These are phyloP conservation scores for Diaporthe ampelina DNA, from an alignment of 2,329 filamentous ascomycete species.

Conservation along the genomic window DNA sequence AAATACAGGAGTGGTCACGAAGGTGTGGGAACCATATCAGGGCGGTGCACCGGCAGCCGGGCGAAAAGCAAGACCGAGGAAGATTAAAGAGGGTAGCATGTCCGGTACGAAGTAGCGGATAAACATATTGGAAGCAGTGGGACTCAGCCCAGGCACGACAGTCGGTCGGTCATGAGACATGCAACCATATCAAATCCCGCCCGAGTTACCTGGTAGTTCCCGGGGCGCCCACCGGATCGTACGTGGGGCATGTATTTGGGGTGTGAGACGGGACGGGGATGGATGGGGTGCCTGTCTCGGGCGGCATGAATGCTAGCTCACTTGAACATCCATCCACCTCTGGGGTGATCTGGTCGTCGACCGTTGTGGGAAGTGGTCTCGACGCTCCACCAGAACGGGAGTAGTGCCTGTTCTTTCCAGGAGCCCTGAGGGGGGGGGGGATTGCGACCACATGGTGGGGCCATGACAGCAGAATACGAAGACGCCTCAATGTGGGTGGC, in stretches of 20 bases:
- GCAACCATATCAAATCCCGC: background rate
- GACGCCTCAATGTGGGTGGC: background rate
- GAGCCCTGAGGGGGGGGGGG: conserved; percentile 6
- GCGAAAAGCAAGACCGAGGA: conserved; percentile 5
- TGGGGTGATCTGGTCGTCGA: background rate
- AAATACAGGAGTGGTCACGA: background rate
- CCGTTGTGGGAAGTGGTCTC: background rate
- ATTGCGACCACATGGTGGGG: conserved; percentile 11
- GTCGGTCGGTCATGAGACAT: background rate
- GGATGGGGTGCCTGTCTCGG: background rate
- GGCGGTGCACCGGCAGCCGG: conserved; percentile 12
- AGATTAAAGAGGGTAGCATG: background rate
- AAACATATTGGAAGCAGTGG: conserved; percentile 16
- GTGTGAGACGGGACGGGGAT: background rate
- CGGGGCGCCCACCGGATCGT: conserved; percentile 25
- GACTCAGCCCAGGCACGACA: background rate
- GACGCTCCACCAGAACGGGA: background rate
- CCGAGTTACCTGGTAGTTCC: conserved; percentile 14
- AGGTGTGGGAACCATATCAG: conserved; percentile 17
- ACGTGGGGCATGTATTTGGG: conserved; percentile 18
- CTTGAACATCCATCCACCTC: too few relatives aligned
- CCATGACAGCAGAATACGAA: background rate
- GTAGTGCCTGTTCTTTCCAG: background rate
- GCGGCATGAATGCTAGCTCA: background rate
- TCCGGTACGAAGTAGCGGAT: background rate